A percentile compares a stretch with the other conserved stretches of the same genome.
Conservation (phyloP, 495 filamentous ascomycete species). For the Baudoinia panamericana region DNA sequence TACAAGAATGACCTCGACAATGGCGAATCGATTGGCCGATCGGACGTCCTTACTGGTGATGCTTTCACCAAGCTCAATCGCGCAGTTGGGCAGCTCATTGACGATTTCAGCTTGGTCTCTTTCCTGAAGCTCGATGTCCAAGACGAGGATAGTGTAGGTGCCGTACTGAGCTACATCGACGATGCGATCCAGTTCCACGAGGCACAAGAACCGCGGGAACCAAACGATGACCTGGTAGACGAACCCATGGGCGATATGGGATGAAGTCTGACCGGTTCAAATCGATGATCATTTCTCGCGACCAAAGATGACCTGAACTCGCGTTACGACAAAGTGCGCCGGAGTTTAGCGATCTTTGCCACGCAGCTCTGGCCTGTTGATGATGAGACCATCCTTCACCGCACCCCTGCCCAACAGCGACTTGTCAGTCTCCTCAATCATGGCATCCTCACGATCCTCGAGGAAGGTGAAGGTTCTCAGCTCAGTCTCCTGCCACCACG, state of each 20-base stretch:
- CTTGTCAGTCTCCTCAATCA: conserved; percentile 11
- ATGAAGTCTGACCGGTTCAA: conserved; percentile 1
- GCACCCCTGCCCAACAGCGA: not conserved
- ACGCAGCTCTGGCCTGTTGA: not conserved
- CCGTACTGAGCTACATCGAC: conserved; percentile 91
- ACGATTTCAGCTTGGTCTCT: conserved; percentile 95
- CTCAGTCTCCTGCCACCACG: conserved; percentile 16
- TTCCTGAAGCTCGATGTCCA: conserved; percentile 82
- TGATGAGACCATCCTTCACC: not conserved
- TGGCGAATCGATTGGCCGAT: conserved; percentile 43
- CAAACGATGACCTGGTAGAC: conserved; percentile 61
- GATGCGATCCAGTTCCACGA: conserved; percentile 94
- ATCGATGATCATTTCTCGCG: not conserved
- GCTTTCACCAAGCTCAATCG: conserved; percentile 67
- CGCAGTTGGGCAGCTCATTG: conserved; percentile 79
- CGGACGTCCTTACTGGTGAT: conserved; percentile 61
- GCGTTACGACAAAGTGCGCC: not conserved
- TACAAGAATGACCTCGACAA: conserved; percentile 26
- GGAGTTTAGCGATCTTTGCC: too few relatives aligned
- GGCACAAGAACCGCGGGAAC: conserved; percentile 83
- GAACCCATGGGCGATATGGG: conserved; percentile 15
- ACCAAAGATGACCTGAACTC: not conserved
- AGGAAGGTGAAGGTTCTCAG: conserved; percentile 7
- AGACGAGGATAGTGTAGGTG: conserved; percentile 83
- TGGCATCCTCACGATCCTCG: conserved; percentile 4